Evolutionary conservation across 2,329 filamentous ascomycete species (phyloP), one percentile per base, ranked within the genome.

Genomic region (Dactylellina sp.): DNA sequence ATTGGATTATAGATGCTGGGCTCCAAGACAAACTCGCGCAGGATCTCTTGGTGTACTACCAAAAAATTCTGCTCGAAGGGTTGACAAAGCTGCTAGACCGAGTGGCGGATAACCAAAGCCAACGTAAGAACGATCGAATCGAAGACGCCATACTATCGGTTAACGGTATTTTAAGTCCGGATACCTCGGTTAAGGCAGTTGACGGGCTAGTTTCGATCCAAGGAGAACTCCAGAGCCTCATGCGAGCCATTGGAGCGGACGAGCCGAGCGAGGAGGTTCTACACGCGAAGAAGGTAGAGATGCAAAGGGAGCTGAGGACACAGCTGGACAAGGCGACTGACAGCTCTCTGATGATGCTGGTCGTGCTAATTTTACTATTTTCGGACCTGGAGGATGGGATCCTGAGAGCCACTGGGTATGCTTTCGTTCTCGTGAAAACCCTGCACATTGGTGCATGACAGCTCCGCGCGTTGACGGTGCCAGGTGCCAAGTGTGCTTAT

Each of bases 391-490:
- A 57, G 25, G 65, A 70, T 59, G 77, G 77, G 18, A 64, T 78
- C 24, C 56, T 78, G 39, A 76, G 77, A 71, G 74, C 76, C 55
- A 76, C 76, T 50, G 77, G 77, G 77, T 78, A 77, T n/a, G n/a
- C n/a, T n/a, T n/a, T n/a, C n/a, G n/a, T n/a, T n/a, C n/a, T n/a
- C 53, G 66, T 59, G 24, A 22, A 32, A 32, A 9, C 28, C 28
- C 4, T 9, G 28, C 28, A 32, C 28, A 9, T 9, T 5, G 28
- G 28, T 32, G 28, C 28, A 32, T 32, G 28, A 32, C 28, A 32
- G 28, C 28, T 47, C 39, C 57, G 50, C 40, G 37, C n/a, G 39
- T 40, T 56, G 55, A 53, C 61, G 25, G 61, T 22, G 50, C n/a
- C 11, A 6, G 35, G 24, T 12, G 9, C 42, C 16, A 18, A 52